Evolutionary conservation across 306 rosid genomes (phyloP), one percentile per base, ranked within the genome.

Genomic region (Cicer judaicum): DNA sequence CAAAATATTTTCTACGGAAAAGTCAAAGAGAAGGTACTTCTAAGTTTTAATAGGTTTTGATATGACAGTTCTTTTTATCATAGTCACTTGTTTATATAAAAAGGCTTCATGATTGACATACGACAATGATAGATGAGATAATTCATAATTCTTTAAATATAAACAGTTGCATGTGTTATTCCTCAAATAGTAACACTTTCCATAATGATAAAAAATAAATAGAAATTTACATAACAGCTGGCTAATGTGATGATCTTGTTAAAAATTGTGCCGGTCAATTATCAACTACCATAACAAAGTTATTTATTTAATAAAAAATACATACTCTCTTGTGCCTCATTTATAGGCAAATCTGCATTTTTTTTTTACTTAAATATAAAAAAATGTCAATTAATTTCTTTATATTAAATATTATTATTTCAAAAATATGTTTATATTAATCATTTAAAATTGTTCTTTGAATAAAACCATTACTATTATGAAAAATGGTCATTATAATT

Each of bases 221-320:
- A 29, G 46, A 66, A 15, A 39, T 6, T n/a, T 4, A 2, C 34
- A 6, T 34, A 16, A 55, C 61, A 76, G 62, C 75, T 44, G 69
- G 62, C 69, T 5, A 43, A 53, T 56, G 74, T 15, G 49, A 5
- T 29, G 8, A 36, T 49, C 40, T 15, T 48, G 68, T 62, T 72
- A 62, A 64, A 72, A 70, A 71, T 39, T 62, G 0, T 42, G 77
- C 19, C 10, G 0, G 65, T 71, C 78, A 56, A 70, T 78, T 62
- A 70, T 61, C 24, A 34, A 34, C 42, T 38, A 38, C 19, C 66
- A 61, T 13, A 12, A 7, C 6, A 78, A 56, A 3, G 36, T 29
- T 29, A 3, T 29, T 29, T 29, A 3, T 29, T 29, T 4, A 29
- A 29, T 29, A 29, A 29, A 29, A 29, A 3, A 29, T 29, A 0